Conservation (phyloP, 1,284 basidiomycete genomes). For the Trichosporon asahii region DNA sequence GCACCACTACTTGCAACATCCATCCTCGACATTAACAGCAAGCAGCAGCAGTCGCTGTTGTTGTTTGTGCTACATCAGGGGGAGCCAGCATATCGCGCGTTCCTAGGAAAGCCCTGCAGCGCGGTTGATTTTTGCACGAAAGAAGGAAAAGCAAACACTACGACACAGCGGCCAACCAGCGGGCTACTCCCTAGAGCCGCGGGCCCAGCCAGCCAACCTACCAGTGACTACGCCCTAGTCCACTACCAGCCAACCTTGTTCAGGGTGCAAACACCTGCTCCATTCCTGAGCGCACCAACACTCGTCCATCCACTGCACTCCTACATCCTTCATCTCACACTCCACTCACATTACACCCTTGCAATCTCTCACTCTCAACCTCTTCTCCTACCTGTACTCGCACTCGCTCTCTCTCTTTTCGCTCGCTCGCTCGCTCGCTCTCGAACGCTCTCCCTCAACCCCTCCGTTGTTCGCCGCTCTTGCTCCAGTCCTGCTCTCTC, state of each 20-base stretch:
- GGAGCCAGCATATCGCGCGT: neutral
- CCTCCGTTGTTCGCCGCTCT: slow-evolving; percentile 1
- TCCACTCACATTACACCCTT: neutral
- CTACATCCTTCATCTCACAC: slow-evolving; percentile 2
- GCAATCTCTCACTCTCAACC: slow-evolving; percentile 11
- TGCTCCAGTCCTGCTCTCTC: neutral
- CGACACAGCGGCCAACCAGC: neutral
- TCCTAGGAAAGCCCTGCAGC: neutral
- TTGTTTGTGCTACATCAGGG: neutral
- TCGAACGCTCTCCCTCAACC: neutral
- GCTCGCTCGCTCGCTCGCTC: slow-evolving; percentile 10
- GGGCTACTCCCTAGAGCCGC: neutral
- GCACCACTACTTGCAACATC: neutral
- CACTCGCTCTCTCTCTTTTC: neutral
- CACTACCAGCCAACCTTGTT: slow-evolving; percentile 8
- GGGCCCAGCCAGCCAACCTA: slow-evolving; percentile 2
- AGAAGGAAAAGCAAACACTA: slow-evolving; percentile 3
- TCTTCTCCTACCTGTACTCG: neutral
- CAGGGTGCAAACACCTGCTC: slow-evolving; percentile 8
- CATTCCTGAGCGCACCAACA: neutral
- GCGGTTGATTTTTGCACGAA: slow-evolving; percentile 9
- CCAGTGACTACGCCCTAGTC: neutral
- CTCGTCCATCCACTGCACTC: slow-evolving; percentile 2
- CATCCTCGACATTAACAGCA: neutral
- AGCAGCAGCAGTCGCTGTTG: no score